Conservation (phyloP, 2,329 filamentous ascomycete genomes). For the Epicoccum sorghinum region DNA sequence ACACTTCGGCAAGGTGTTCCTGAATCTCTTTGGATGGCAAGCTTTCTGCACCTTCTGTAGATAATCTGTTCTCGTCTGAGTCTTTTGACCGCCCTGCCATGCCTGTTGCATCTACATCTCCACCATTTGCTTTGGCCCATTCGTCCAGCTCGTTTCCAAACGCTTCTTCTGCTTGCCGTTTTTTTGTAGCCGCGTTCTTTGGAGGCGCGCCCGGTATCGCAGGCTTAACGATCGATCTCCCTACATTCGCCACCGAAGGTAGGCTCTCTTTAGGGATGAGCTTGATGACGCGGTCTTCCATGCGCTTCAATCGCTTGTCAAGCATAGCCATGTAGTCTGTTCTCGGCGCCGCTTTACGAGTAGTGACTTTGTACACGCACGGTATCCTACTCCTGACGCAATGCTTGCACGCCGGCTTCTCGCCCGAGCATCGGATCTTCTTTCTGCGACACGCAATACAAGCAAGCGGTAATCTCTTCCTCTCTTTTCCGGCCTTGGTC, state of each 20-base stretch:
- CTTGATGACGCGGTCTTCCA: slow-evolving; percentile 98
- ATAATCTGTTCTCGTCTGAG: slow-evolving; percentile 74
- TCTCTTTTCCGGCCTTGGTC: slow-evolving; percentile 84
- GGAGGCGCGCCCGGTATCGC: slow-evolving; percentile 64
- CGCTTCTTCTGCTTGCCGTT: slow-evolving; percentile 84
- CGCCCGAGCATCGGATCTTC: slow-evolving; percentile 96
- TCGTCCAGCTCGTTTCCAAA: slow-evolving; percentile 81
- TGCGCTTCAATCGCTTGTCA: slow-evolving; percentile 91
- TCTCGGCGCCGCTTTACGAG: slow-evolving; percentile 87
- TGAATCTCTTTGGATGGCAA: slow-evolving; percentile 87
- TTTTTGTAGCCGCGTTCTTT: slow-evolving; percentile 69
- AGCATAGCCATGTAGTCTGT: slow-evolving; percentile 99
- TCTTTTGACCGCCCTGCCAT: slow-evolving; percentile 55
- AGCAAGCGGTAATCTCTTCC: slow-evolving; percentile 88
- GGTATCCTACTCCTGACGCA: slow-evolving; percentile 90
- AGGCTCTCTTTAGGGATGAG: slow-evolving; percentile 87
- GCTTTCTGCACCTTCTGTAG: slow-evolving; percentile 81
- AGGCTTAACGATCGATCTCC: slow-evolving; percentile 84
- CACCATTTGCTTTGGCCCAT: slow-evolving; percentile 70
- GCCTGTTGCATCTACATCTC: slow-evolving; percentile 60
- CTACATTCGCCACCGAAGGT: slow-evolving; percentile 69
- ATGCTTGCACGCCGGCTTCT: slow-evolving; percentile 97
- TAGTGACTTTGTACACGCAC: slow-evolving; percentile 97
- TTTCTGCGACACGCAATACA: slow-evolving; percentile 96
- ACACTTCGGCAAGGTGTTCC: slow-evolving; percentile 90